A percentile compares a stretch with the other conserved stretches of the same genome.
phyloP scores from a whole-genome alignment of 306 rosid genomes.

The Quercus bicolor region DNA sequence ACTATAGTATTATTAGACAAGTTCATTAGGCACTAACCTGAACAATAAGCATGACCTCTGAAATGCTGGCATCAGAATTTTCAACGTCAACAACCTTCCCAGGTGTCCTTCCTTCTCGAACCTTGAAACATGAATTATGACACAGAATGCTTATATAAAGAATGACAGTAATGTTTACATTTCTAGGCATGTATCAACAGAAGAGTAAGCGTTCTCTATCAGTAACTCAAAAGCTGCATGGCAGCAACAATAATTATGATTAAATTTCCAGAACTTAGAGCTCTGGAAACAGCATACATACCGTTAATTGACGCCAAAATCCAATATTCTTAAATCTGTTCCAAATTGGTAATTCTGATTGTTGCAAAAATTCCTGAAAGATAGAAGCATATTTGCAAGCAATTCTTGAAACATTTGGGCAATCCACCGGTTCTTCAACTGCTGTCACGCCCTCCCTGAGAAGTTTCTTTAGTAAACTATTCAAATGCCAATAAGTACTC shows the following conservation, averaged over 20 bases:
- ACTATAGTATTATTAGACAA: neutral
- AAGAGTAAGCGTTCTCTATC: neutral
- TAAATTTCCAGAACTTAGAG: neutral
- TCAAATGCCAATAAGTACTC: constrained; percentile 14
- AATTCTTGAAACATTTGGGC: constrained; percentile 80
- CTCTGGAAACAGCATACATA: constrained; percentile 27
- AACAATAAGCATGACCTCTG: constrained; percentile 89
- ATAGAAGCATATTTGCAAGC: constrained; percentile 75
- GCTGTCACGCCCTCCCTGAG: constrained; percentile 97
- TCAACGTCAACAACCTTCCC: constrained; percentile 44
- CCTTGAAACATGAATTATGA: constrained; percentile 39
- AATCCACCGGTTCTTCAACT: constrained; percentile 82
- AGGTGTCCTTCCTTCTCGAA: constrained; percentile 85
- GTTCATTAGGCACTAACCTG: constrained; percentile 40
- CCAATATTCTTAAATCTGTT: constrained; percentile 86
- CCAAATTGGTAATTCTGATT: constrained; percentile 77
- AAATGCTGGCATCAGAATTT: constrained; percentile 43
- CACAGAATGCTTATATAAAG: constrained; percentile 1
- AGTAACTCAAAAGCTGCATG: constrained; percentile 4
- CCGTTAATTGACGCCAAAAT: constrained; percentile 96
- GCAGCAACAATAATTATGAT: constrained; percentile 2
- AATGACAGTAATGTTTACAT: neutral
- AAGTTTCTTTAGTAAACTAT: constrained; percentile 30
- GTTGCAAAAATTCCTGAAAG: constrained; percentile 85
- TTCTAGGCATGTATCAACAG: neutral